Percentiles rank a stretch among this genome's conserved stretches.
Conservation (phyloP, 2,329 filamentous ascomycete genomes). For the Penicillium sp. region DNA sequence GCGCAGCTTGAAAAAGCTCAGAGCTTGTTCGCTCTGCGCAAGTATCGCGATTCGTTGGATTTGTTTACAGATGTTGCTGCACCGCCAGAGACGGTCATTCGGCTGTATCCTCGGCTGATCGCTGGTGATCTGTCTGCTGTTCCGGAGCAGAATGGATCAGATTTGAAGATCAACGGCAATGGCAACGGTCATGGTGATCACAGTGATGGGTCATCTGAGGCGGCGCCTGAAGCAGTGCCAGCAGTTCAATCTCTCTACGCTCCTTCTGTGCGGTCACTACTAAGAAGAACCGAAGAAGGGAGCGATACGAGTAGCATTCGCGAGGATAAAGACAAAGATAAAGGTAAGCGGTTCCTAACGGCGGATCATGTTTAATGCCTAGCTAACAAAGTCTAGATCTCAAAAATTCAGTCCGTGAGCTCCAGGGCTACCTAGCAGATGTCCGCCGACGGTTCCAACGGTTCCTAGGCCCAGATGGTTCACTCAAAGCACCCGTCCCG, state of each 20-base stretch:
- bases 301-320: slow-evolving; percentile 45
- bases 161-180: slow-evolving; percentile 34
- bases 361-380: too few species aligned
- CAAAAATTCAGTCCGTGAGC: slow-evolving; percentile 74
- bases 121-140: slow-evolving; percentile 75
- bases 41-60: slow-evolving; percentile 83
- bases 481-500: slow-evolving; percentile 39
- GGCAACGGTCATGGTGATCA: slow-evolving; percentile 30
- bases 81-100: slow-evolving; percentile 83
- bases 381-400: slow-evolving; percentile 58
- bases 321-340: slow-evolving; percentile 28
- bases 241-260: slow-evolving; percentile 33
- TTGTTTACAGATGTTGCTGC: slow-evolving; percentile 89
- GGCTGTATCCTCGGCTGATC: slow-evolving; percentile 79
- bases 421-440: slow-evolving; percentile 86
- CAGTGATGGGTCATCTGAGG: slow-evolving; percentile 31
- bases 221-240: slow-evolving; percentile 8
- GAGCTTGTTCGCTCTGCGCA: slow-evolving; percentile 75
- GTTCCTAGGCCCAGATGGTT: slow-evolving; percentile 61
- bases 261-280: slow-evolving; percentile 41
- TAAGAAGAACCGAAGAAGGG: slow-evolving; percentile 40
- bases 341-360: slow-evolving; percentile 16
- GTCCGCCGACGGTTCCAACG: slow-evolving; percentile 68
- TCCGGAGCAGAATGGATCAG: slow-evolving; percentile 48
- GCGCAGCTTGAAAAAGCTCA: slow-evolving; percentile 93